Conservation (phyloP, 1,284 basidiomycete species). For the Peniophora sp. region DNA sequence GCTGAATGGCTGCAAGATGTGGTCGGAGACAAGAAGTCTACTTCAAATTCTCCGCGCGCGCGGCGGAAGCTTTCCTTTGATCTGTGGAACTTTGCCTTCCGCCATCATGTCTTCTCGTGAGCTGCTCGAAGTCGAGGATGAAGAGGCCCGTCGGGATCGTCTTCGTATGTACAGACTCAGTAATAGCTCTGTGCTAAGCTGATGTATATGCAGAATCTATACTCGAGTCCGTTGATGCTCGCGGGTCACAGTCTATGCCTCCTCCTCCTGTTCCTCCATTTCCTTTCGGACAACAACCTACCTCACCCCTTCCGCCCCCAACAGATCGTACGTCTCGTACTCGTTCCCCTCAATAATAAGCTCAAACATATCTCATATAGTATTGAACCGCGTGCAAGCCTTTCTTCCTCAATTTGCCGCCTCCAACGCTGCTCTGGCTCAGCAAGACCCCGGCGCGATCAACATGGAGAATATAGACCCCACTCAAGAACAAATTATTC, state of each 20-base stretch:
- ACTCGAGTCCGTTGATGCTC: slow-evolving; percentile 18
- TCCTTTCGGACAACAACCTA: slow-evolving; percentile 19
- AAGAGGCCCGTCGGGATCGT: slow-evolving; percentile 22
- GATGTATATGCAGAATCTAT: slow-evolving; percentile 15
- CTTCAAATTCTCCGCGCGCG: too few relatives aligned
- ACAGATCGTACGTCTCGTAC: slow-evolving; percentile 22
- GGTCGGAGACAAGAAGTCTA: neutral
- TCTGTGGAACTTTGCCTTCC: neutral
- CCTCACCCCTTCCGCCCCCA: slow-evolving; percentile 20
- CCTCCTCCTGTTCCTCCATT: slow-evolving; percentile 9
- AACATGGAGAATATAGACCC: slow-evolving; percentile 55
- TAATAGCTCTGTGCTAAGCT: neutral
- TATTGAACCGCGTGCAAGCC: slow-evolving; percentile 52
- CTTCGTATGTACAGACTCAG: slow-evolving; percentile 19
- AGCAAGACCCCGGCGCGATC: slow-evolving; percentile 43
- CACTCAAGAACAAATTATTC: slow-evolving; percentile 43
- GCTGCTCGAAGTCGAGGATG: slow-evolving; percentile 25
- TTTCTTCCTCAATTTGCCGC: slow-evolving; percentile 59
- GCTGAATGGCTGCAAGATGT: slow-evolving; percentile 1
- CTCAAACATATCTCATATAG: slow-evolving; percentile 21
- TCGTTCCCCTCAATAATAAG: too few relatives aligned
- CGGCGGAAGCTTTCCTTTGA: neutral
- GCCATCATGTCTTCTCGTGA: slow-evolving; percentile 6
- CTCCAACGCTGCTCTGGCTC: slow-evolving; percentile 46
- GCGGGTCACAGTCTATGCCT: neutral